Percentiles rank a stretch among this genome's conserved stretches.
Evolutionary conservation across 2,329 filamentous ascomycete genomes (phyloP).

Genomic region (Leptographium flavum): DNA sequence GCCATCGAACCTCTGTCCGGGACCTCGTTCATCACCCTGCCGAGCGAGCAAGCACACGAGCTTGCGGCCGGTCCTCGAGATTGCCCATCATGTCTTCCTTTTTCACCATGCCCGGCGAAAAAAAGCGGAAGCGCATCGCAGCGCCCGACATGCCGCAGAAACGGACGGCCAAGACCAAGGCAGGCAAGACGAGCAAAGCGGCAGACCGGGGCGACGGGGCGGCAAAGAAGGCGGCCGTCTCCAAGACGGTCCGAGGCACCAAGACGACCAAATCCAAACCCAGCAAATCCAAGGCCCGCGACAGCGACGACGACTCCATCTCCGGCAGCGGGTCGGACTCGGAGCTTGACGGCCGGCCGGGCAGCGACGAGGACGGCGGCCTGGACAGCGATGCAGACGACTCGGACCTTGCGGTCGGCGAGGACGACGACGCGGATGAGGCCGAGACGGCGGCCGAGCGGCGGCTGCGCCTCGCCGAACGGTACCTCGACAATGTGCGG

Average conservation of each 20-base stretch:
- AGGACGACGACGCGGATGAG: conserved; percentile 61
- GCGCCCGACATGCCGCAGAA: conserved; percentile 45
- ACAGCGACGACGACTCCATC: conserved; percentile 25
- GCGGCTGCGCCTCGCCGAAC: conserved; percentile 73
- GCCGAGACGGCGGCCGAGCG: conserved; percentile 84
- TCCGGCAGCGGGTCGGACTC: conserved; percentile 42
- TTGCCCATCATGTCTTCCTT: conserved; percentile 69
- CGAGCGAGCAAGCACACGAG: too few relatives aligned
- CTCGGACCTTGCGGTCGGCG: conserved; percentile 35
- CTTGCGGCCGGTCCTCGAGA: neutral
- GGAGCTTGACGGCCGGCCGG: conserved; percentile 66
- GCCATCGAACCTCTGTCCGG: neutral
- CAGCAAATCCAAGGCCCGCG: conserved; percentile 10
- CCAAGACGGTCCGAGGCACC: neutral
- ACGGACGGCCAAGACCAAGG: conserved; percentile 29
- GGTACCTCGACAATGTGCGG: conserved; percentile 82
- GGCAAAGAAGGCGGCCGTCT: too few relatives aligned
- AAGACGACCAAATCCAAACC: neutral
- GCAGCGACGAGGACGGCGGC: conserved; percentile 51
- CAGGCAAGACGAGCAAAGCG: too few relatives aligned
- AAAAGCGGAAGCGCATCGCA: conserved; percentile 69
- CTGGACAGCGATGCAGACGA: conserved; percentile 22
- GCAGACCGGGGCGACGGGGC: conserved; percentile 17
- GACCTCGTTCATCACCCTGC: neutral
- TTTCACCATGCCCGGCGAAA: conserved; percentile 78